Percentiles rank a stretch among this genome's conserved stretches.
These are phyloP conservation scores for Stachybotrys chlorohalonatus DNA, from an alignment of 2,329 filamentous ascomycete genomes.

Conservation along the genomic window DNA sequence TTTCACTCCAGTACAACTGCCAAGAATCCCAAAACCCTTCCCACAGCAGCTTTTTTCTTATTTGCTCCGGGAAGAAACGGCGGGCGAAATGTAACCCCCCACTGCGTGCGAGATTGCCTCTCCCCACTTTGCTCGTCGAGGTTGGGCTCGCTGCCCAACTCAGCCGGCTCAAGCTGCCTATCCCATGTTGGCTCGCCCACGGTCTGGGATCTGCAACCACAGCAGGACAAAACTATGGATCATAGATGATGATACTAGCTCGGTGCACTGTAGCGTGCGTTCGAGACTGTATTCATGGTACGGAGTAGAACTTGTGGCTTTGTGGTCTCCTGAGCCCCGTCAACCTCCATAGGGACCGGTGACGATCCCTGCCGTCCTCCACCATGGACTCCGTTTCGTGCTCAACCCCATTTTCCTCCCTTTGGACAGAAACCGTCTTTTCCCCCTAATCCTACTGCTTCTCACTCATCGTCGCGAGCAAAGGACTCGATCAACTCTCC, in stretches of 20 bases:
- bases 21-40: not conserved
- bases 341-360: not conserved
- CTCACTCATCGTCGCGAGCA: not conserved
- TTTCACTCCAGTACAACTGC: not conserved
- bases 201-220: not conserved
- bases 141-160: not conserved
- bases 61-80: not conserved
- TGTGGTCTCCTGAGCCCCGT: not conserved
- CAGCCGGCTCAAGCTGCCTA: not conserved
- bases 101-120: not conserved
- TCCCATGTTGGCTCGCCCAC: not conserved
- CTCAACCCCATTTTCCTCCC: not conserved
- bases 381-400: not conserved
- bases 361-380: not conserved
- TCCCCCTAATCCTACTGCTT: not conserved
- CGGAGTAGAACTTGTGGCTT: not conserved
- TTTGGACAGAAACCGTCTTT: not conserved
- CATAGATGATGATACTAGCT: not conserved
- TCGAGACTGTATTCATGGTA: not conserved
- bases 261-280: not conserved
- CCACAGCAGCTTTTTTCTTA: not conserved
- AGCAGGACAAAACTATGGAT: not conserved
- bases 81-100: not conserved
- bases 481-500: not conserved
- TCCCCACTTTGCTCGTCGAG: not conserved